phyloP scores from a whole-genome alignment of 1,284 basidiomycete genomes.

The Puccinia hordei region DNA sequence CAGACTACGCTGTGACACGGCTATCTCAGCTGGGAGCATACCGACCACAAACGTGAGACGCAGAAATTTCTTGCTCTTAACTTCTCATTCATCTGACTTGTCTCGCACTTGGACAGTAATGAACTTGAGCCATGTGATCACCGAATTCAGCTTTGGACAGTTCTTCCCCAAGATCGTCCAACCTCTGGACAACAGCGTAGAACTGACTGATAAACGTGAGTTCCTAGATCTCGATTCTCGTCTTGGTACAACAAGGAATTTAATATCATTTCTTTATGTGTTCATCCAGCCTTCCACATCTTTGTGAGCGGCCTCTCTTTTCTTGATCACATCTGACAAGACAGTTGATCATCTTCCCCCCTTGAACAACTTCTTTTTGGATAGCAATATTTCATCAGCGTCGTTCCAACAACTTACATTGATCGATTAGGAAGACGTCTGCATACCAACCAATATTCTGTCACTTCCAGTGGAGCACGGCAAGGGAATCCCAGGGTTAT shows the following conservation, averaged over 20 bases:
- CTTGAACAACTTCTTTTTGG: not conserved
- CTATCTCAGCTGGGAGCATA: conserved; percentile 81
- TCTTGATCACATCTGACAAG: not conserved
- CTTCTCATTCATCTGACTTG: not conserved
- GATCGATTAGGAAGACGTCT: conserved; percentile 67
- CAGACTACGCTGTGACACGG: conserved; percentile 88
- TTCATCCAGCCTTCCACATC: conserved; percentile 31
- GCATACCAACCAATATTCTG: conserved; percentile 88
- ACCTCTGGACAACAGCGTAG: conserved; percentile 76
- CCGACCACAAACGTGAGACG: conserved; percentile 73
- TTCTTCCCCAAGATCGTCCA: conserved; percentile 94
- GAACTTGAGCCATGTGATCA: conserved; percentile 94
- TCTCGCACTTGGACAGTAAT: conserved; percentile 71
- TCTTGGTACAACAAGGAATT: not conserved
- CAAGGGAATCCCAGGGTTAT: conserved; percentile 69
- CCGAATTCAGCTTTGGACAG: conserved; percentile 94
- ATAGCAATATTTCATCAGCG: conserved; percentile 94
- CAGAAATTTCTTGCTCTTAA: not conserved
- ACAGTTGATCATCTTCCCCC: too few species aligned
- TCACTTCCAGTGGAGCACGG: conserved; percentile 77
- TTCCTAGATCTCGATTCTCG: conserved; percentile 53
- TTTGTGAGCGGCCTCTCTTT: conserved; percentile 4
- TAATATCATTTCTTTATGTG: not conserved
- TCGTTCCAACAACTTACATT: conserved; percentile 92
- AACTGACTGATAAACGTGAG: conserved; percentile 76